Percentiles rank a stretch among this genome's conserved stretches.
These are phyloP conservation scores for Blastobotrys peoriensis DNA, from an alignment of 805 yeast species.

Conservation along the genomic window DNA sequence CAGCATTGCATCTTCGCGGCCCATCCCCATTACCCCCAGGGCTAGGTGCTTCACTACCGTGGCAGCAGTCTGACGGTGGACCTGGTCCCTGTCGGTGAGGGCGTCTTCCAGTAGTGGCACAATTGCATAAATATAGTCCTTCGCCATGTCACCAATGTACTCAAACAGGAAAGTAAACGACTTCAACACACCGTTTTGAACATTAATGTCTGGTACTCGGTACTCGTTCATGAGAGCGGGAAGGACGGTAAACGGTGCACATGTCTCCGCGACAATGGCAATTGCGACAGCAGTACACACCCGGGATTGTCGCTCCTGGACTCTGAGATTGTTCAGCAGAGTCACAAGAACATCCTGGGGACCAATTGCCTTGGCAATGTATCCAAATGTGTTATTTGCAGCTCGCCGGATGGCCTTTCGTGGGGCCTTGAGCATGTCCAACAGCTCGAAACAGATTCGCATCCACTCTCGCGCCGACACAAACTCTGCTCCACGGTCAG, in stretches of 20 bases:
- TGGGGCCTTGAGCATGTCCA: conserved; percentile 82
- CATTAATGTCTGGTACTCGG: conserved; percentile 83
- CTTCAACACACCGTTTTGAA: conserved; percentile 91
- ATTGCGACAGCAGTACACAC: conserved; percentile 98
- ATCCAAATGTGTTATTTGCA: conserved; percentile 88
- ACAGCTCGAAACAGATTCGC: conserved; percentile 84
- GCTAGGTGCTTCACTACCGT: conserved; percentile 80
- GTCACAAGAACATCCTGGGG: conserved; percentile 91
- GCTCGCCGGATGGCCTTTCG: conserved; percentile 70
- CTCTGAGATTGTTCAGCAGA: conserved; percentile 73
- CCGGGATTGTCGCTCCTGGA: conserved; percentile 92
- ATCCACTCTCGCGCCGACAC: conserved; percentile 95
- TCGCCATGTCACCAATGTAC: conserved; percentile 74
- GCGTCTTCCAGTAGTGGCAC: conserved; percentile 84
- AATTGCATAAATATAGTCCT: conserved; percentile 75
- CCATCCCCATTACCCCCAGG: conserved; percentile 65
- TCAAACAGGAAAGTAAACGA: conserved; percentile 89
- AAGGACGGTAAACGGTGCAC: conserved; percentile 86
- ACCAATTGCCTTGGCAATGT: conserved; percentile 86
- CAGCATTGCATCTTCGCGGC: conserved; percentile 74
- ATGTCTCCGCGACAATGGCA: conserved; percentile 90
- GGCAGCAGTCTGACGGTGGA: conserved; percentile 94
- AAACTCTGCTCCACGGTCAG: conserved; percentile 70
- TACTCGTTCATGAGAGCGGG: conserved; percentile 97
- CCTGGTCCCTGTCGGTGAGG: conserved; percentile 80